Percentiles rank a stretch among this genome's conserved stretches.
phyloP scores from a whole-genome alignment of 208 protist genomes.

The Leishmania tropica region DNA sequence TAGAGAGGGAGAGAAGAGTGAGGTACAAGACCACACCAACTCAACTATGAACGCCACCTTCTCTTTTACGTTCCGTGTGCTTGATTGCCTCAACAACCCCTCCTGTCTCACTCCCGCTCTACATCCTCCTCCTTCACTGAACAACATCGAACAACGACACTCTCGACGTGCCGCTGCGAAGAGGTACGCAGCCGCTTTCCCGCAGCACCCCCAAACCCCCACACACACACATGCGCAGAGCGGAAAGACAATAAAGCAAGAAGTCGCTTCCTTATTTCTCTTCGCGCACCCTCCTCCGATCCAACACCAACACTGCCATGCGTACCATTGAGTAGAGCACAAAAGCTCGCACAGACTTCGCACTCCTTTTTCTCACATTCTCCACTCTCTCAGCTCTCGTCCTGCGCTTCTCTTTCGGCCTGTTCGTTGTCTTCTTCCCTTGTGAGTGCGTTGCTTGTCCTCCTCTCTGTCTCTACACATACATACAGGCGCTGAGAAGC shows the following conservation, averaged over 20 bases:
- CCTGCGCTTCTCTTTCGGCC: not conserved
- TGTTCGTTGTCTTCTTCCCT: not conserved
- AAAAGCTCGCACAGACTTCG: too few relatives aligned
- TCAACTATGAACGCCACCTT: not conserved
- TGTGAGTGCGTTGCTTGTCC: not conserved
- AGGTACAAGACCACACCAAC: not conserved
- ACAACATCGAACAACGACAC: not conserved
- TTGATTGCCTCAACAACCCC: not conserved
- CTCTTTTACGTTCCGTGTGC: not conserved
- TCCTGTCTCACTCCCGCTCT: not conserved
- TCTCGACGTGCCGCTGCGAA: not conserved
- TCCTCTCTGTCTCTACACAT: not conserved
- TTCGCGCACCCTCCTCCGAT: too few relatives aligned
- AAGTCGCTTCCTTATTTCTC: not conserved
- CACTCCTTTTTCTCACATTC: not conserved
- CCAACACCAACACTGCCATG: too few relatives aligned
- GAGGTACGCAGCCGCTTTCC: not conserved
- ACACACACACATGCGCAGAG: not conserved
- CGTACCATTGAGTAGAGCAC: too few relatives aligned
- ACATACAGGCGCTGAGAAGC: not conserved
- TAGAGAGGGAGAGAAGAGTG: not conserved
- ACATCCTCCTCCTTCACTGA: not conserved
- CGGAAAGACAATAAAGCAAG: not conserved
- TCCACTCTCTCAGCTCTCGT: not conserved
- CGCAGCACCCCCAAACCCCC: not conserved